Base-by-base conservation (phyloP, 306 rosid genomes). In the Cotoneaster glaucophyllus region DNA sequence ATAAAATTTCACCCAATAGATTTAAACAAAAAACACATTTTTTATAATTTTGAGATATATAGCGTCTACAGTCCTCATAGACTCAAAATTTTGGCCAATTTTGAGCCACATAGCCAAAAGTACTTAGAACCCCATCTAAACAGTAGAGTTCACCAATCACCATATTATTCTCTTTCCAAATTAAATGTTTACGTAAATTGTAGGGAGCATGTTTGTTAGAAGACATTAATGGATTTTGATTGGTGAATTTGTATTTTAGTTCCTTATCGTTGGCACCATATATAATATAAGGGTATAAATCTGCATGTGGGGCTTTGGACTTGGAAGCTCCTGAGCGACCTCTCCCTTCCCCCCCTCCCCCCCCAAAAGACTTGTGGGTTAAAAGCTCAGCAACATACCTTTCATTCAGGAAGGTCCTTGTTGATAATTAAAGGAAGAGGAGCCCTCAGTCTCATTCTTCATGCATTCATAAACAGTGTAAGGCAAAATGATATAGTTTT, bases 201-300 rank as follows among this genome's bases (percentile, higher is more conserved):
- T 76, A 84, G 79, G 84, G 80, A 13, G 58, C 11, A 31, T 77
- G 64, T 77, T 62, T 67, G 71, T 56, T 74, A 69, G 19, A 45
- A 74, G 74, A 6, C 75, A 29, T 39, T 15, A 34, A 73, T 43
- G 81, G 69, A 54, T 13, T 71, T 4, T 75, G 80, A 84, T 74
- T 54, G 80, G 56, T 74, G 66, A 26, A 53, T 71, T 82, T 85
- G 82, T 84, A 62, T 25, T 81, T 26, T 69, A 69, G 79, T 48
- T 48, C 53, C 19, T 48, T 4, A 48, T 73, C 74, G 13, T 56
- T 74, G 53, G 45, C 69, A 73, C 80, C 52, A 64, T 77, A 4
- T 26, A 45, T 13, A 45, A 4, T 14, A 45, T 14, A 37, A 37
- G 41, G 41, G 41, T 37, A 37, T 37, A 13, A 48, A 14, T 37